Conservation (phyloP, 2,329 filamentous ascomycete species). For the Hypoxylon sp. region DNA sequence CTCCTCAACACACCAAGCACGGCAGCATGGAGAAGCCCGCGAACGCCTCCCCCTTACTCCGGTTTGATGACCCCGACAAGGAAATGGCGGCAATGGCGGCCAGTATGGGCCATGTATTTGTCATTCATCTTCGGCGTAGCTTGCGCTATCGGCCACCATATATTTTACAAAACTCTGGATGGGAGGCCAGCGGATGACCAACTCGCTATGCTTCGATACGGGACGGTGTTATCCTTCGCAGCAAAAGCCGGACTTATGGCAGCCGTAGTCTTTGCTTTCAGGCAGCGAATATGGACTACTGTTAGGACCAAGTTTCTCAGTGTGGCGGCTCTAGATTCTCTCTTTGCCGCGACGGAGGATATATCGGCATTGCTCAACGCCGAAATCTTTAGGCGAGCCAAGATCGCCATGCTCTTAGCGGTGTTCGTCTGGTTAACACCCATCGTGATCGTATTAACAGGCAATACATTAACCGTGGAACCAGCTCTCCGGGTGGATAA, state of each 20-base stretch:
- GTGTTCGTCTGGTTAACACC: conserved; percentile 57
- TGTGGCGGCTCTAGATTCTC: conserved; percentile 53
- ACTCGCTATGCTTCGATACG: conserved; percentile 58
- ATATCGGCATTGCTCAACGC: conserved; percentile 51
- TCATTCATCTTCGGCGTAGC: conserved; percentile 56
- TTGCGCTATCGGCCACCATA: conserved; percentile 57
- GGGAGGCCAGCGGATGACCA: conserved; percentile 55
- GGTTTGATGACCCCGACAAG: conserved; percentile 11
- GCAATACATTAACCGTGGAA: conserved; percentile 56
- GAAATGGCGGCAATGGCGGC: conserved; percentile 56
- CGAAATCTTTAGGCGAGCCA: conserved; percentile 54
- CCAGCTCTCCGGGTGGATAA: conserved; percentile 45
- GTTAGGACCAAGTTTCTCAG: conserved; percentile 52
- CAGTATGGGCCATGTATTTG: conserved; percentile 57
- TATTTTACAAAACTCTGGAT: conserved; percentile 56
- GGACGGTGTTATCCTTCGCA: conserved; percentile 57
- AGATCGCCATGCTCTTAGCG: conserved; percentile 55
- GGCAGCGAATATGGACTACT: conserved; percentile 54
- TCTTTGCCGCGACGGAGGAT: conserved; percentile 55
- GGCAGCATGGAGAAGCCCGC: conserved; percentile 42
- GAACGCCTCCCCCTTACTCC: conserved; percentile 44
- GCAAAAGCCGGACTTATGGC: conserved; percentile 58
- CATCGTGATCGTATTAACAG: conserved; percentile 58
- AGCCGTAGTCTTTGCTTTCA: conserved; percentile 54
- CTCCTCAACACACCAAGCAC: conserved; percentile 43